Evolutionary conservation across 129 eudicot genomes (phyloP), one percentile per base, ranked within the genome.

Genomic region (Solidago caesia): DNA sequence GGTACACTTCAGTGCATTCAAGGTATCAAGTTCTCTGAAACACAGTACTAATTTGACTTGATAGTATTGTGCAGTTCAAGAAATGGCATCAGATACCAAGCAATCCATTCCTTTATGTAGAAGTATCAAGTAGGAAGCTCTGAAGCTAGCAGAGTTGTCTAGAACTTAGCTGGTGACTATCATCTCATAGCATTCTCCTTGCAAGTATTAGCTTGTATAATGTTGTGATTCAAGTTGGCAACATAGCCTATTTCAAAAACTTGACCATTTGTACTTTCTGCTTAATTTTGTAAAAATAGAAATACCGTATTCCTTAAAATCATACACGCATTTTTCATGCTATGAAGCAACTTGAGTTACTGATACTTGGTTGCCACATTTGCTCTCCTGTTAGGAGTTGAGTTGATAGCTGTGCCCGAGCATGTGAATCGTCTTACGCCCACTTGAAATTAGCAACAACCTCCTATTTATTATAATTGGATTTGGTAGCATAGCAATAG

Each of bases 161-260:
- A 66, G 42, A 64, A 7, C 13, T 15, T 51, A 14, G 74, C 47
- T 3, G 74, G 46, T 29, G 47, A 26, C 44, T 14, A 46, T 60
- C 41, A 46, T 72, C 33, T 59, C 8, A 45, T 73, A 61, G 29
- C 47, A 61, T 60, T 7, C 27, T 73, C 44, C 26, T 73, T 60
- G 12, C 77, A 59, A 66, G 80, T 25, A 52, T 52, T 64, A 75
- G 79, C 65, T 74, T 64, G 67, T 53, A 75, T 75, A 42, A 15
- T 53, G 57, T 75, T 75, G 66, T 21, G 65, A 41, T 56, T 33
- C 49, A 42, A 33, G 9, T 68, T 9, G 67, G 45, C 67, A 12
- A 12, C 45, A 62, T 15, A 7, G 25, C 7, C 15, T 13, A 1
- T 2, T 5, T 14, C 8, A n/a, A 53, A 21, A n/a, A 53, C 67